Conservation (phyloP, 164 flowering plant genomes). For the Vitis labrusca region DNA sequence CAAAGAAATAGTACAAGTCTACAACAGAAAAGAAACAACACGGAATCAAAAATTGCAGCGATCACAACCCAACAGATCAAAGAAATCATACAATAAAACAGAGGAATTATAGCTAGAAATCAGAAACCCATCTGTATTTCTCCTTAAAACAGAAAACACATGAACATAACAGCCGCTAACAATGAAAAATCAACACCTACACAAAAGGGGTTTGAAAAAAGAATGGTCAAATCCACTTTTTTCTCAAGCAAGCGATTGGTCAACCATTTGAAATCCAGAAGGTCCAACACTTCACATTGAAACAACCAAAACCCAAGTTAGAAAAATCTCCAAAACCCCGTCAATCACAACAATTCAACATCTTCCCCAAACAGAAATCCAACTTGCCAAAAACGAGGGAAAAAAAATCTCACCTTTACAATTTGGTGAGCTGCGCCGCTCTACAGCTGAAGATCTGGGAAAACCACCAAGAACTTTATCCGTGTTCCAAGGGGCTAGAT, state of each 20-base stretch:
- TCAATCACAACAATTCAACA: slow-evolving; percentile 11
- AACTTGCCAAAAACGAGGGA: neutral
- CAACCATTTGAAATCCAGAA: slow-evolving; percentile 29
- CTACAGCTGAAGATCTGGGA: slow-evolving; percentile 12
- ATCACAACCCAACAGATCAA: slow-evolving; percentile 13
- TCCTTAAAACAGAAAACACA: slow-evolving; percentile 10
- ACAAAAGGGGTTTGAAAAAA: slow-evolving; percentile 6
- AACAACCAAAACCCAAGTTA: slow-evolving; percentile 1
- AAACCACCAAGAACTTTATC: neutral
- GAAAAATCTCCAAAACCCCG: neutral
- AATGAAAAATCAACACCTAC: slow-evolving; percentile 8
- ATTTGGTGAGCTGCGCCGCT: neutral
- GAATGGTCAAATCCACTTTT: slow-evolving; percentile 13
- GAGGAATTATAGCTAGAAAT: neutral
- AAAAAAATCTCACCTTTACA: slow-evolving; percentile 7
- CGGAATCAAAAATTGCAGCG: neutral
- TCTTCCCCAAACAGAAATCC: neutral
- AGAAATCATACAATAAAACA: neutral
- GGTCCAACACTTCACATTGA: slow-evolving; percentile 11
- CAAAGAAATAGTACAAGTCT: neutral
- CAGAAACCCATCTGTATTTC: slow-evolving; percentile 9
- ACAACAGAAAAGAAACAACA: neutral
- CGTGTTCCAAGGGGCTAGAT: slow-evolving; percentile 17
- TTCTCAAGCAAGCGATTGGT: slow-evolving; percentile 10
- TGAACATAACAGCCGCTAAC: slow-evolving; percentile 4